Evolutionary conservation across 1,284 basidiomycete species (phyloP).

Genomic region (Puccinia hordei): DNA sequence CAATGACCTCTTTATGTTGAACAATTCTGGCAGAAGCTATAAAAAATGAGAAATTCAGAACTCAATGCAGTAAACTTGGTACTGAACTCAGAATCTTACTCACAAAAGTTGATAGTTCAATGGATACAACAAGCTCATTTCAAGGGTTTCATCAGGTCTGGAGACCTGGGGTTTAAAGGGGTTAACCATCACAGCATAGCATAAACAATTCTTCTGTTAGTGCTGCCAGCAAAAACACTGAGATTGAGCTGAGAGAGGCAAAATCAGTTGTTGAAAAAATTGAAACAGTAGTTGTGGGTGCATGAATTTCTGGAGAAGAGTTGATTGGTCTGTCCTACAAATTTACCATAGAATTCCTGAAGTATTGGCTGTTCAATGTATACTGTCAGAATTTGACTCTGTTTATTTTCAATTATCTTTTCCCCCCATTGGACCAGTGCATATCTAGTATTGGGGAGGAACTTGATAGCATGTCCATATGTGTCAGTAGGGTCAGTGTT

Average conservation of each 20-base stretch:
- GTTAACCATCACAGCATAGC: conserved; percentile 23
- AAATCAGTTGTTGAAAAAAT: neutral
- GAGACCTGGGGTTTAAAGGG: neutral
- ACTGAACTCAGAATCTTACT: too few relatives aligned
- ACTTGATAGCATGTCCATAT: neutral
- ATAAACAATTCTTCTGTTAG: neutral
- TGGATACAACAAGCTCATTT: too few relatives aligned
- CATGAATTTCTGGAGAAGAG: neutral
- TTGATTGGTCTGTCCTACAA: neutral
- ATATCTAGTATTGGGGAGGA: neutral
- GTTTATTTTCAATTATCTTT: conserved; percentile 10
- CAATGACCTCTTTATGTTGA: too few relatives aligned
- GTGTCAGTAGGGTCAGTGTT: neutral
- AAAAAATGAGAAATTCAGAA: too few relatives aligned
- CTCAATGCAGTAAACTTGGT: too few relatives aligned
- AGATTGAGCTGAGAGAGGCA: conserved; percentile 1
- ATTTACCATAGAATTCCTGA: neutral
- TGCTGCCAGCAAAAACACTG: neutral
- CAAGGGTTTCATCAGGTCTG: neutral
- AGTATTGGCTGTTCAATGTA: conserved; percentile 36
- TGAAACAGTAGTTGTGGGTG: neutral
- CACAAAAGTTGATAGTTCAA: too few relatives aligned
- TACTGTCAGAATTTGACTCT: conserved; percentile 9
- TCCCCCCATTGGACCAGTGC: conserved; percentile 4
- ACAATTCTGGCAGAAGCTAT: too few relatives aligned